phyloP scores from a whole-genome alignment of 371 early-diverging fungal genomes.

The Mucor indicus region DNA sequence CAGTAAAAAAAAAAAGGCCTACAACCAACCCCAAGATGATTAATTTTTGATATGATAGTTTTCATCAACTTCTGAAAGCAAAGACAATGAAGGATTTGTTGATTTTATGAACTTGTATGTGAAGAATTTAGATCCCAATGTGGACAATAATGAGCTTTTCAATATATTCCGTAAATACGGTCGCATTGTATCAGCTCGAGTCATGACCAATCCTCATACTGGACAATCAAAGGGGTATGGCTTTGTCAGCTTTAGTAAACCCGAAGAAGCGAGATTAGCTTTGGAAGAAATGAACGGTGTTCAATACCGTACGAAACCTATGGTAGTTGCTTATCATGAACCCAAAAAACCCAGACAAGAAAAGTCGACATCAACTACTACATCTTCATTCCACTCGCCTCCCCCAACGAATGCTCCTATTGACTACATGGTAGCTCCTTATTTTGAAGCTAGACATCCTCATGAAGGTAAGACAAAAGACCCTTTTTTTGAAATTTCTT shows the following conservation, averaged over 20 bases:
- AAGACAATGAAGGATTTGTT: constrained; percentile 12
- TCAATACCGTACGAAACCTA: constrained; percentile 22
- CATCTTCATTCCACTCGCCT: constrained; percentile 24
- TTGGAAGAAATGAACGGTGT: constrained; percentile 36
- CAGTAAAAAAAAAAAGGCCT: too few relatives aligned
- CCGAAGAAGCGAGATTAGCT: constrained; percentile 38
- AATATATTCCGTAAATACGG: constrained; percentile 41
- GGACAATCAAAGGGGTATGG: constrained; percentile 47
- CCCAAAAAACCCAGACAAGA: constrained; percentile 41
- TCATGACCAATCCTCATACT: constrained; percentile 42
- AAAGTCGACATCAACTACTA: constrained; percentile 21
- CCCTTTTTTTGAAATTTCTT: background rate
- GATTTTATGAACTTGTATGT: constrained; percentile 42
- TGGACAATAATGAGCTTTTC: constrained; percentile 38
- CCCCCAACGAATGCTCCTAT: constrained; percentile 24
- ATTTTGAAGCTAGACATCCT: constrained; percentile 25
- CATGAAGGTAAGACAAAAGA: constrained; percentile 15
- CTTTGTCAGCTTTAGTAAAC: constrained; percentile 40
- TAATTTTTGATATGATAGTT: too few relatives aligned
- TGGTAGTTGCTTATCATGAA: constrained; percentile 46
- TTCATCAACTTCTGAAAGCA: too few relatives aligned
- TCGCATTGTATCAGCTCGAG: constrained; percentile 45
- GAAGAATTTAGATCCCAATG: constrained; percentile 42
- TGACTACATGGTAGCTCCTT: constrained; percentile 17
- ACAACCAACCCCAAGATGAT: too few relatives aligned